Evolutionary conservation across 257 asterid species (phyloP).

Genomic region (Cruciata laevipes): DNA sequence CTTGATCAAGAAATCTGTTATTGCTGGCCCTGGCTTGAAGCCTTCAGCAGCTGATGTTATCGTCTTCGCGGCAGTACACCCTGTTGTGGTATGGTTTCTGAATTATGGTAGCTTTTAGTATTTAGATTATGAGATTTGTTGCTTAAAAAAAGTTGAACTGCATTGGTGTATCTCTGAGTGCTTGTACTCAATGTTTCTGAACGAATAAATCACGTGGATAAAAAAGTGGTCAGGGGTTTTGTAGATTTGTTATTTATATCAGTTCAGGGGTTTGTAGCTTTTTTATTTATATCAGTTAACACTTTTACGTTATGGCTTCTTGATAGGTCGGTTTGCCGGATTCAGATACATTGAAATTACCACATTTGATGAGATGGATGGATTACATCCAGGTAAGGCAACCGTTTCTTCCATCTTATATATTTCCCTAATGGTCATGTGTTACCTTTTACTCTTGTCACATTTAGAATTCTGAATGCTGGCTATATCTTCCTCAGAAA

Average conservation of each 20-base stretch:
- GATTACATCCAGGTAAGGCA: constrained; percentile 78
- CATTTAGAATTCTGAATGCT: background rate
- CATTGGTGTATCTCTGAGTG: background rate
- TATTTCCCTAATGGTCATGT: background rate
- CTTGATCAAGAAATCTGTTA: constrained; percentile 55
- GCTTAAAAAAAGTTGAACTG: background rate
- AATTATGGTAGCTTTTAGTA: background rate
- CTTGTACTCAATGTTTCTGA: too few relatives aligned
- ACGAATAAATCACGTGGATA: background rate
- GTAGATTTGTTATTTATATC: background rate
- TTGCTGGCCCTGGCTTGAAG: constrained; percentile 49
- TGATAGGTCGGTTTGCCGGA: constrained; percentile 54
- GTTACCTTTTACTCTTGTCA: background rate
- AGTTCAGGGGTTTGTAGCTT: constrained; percentile 7
- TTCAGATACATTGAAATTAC: constrained; percentile 49
- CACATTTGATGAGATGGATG: constrained; percentile 78
- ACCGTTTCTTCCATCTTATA: background rate
- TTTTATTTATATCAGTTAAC: constrained; percentile 4
- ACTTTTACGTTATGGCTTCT: constrained; percentile 6
- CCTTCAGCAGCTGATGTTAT: constrained; percentile 64
- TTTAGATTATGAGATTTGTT: background rate
- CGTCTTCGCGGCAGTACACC: constrained; percentile 58
- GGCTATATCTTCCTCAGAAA: background rate
- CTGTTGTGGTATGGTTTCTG: constrained; percentile 45
- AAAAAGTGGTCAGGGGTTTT: background rate